Percentiles rank a stretch among this genome's conserved stretches.
These are phyloP conservation scores for Tricholoma furcatifolium DNA, from an alignment of 768 basidiomycete species.

Conservation along the genomic window DNA sequence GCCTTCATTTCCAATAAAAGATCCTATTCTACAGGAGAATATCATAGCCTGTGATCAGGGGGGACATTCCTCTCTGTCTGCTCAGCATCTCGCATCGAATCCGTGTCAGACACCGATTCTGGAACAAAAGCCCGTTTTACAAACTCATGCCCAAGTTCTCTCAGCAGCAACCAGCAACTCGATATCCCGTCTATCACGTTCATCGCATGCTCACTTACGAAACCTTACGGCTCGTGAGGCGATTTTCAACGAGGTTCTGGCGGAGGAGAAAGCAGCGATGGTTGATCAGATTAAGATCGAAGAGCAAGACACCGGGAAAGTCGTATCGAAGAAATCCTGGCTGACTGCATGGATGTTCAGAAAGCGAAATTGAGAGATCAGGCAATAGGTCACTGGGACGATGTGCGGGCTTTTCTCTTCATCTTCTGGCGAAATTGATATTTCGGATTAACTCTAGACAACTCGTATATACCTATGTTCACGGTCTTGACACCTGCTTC, in stretches of 20 bases:
- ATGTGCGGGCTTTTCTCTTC: slow-evolving; percentile 25
- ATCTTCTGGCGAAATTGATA: slow-evolving; percentile 30
- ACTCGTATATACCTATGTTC: slow-evolving; percentile 20
- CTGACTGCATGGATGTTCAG: slow-evolving; percentile 68
- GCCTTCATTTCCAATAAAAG: slow-evolving; percentile 6
- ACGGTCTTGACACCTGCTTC: slow-evolving; percentile 19
- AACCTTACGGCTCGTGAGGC: slow-evolving; percentile 62
- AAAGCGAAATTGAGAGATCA: slow-evolving; percentile 31
- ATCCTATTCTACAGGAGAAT: slow-evolving; percentile 10
- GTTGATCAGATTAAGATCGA: slow-evolving; percentile 55
- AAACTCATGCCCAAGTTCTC: slow-evolving; percentile 41
- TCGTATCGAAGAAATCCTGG: slow-evolving; percentile 52
- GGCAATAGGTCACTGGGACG: slow-evolving; percentile 7
- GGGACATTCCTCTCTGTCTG: slow-evolving; percentile 38
- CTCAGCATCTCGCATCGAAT: slow-evolving; percentile 27
- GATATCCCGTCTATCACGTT: slow-evolving; percentile 35
- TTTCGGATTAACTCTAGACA: slow-evolving; percentile 37
- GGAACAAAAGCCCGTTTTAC: slow-evolving; percentile 40
- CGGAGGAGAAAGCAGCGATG: slow-evolving; percentile 63
- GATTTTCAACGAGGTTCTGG: slow-evolving; percentile 65
- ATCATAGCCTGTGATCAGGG: slow-evolving; percentile 31
- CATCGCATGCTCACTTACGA: slow-evolving; percentile 26
- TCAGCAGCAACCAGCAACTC: slow-evolving; percentile 31
- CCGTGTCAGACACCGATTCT: slow-evolving; percentile 31
- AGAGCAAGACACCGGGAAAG: slow-evolving; percentile 46